These are phyloP conservation scores for Fusarium humuli DNA, from an alignment of 2,329 filamentous ascomycete species.

Conservation along the genomic window DNA sequence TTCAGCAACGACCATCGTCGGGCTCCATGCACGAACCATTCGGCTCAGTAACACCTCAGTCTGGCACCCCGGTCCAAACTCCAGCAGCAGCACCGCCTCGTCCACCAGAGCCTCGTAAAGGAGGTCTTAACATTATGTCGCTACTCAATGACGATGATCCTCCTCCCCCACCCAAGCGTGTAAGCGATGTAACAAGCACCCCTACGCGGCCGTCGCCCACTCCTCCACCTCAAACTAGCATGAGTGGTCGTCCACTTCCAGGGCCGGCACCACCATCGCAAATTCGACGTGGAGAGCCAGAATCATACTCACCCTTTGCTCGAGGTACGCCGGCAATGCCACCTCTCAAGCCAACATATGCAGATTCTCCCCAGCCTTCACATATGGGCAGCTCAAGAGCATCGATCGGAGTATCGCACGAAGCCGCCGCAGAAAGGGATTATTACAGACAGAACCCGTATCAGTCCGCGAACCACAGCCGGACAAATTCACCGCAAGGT, in stretches of 20 bases:
- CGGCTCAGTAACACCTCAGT: slow-evolving; percentile 44
- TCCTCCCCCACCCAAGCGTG: slow-evolving; percentile 62
- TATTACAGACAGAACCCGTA: slow-evolving; percentile 60
- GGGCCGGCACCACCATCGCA: slow-evolving; percentile 55
- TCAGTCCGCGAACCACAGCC: slow-evolving; percentile 51
- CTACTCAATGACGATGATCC: slow-evolving; percentile 72
- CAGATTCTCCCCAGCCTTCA: slow-evolving; percentile 63
- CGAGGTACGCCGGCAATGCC: slow-evolving; percentile 62
- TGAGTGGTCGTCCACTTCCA: slow-evolving; percentile 57
- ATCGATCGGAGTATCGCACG: slow-evolving; percentile 55
- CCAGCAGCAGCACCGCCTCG: slow-evolving; percentile 54
- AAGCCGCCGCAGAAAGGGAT: slow-evolving; percentile 56
- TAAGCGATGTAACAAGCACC: slow-evolving; percentile 59
- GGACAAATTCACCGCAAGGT: slow-evolving; percentile 61
- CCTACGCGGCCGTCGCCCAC: slow-evolving; percentile 60
- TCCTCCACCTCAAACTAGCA: slow-evolving; percentile 59
- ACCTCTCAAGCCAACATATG: slow-evolving; percentile 64
- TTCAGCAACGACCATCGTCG: slow-evolving; percentile 52
- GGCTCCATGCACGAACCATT: slow-evolving; percentile 50
- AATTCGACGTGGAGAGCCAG: slow-evolving; percentile 60
- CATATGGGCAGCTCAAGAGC: slow-evolving; percentile 60
- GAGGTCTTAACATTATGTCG: slow-evolving; percentile 71
- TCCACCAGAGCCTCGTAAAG: slow-evolving; percentile 66
- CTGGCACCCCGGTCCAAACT: slow-evolving; percentile 49
- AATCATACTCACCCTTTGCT: slow-evolving; percentile 61